A percentile compares a stretch with the other conserved stretches of the same genome.
phyloP scores from a whole-genome alignment of 2,329 filamentous ascomycete genomes.

The Alternaria solani region DNA sequence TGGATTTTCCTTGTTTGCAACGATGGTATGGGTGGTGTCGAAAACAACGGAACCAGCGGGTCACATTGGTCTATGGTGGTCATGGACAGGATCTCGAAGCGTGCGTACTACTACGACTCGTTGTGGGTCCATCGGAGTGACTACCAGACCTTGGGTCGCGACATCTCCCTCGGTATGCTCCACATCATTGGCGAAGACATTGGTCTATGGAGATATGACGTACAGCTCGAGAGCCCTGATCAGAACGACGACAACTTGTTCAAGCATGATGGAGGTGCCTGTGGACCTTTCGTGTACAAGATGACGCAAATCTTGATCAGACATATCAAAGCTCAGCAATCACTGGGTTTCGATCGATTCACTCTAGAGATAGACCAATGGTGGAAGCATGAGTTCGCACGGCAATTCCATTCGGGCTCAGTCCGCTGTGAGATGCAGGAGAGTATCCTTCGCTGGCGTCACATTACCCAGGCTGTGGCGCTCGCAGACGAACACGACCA shows the following conservation, averaged over 20 bases:
- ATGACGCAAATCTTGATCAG: conserved; percentile 18
- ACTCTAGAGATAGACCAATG: background rate
- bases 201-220: background rate
- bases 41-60: conserved; percentile 14
- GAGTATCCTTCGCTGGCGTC: conserved; percentile 11
- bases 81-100: conserved; percentile 17
- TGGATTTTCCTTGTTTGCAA: conserved; percentile 41
- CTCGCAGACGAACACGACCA: background rate
- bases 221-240: conserved; percentile 17
- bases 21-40: conserved; percentile 22
- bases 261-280: conserved; percentile 23
- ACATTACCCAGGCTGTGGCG: background rate
- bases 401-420: conserved; percentile 10
- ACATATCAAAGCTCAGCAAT: background rate
- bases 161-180: conserved; percentile 15
- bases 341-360: background rate
- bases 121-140: background rate
- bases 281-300: conserved; percentile 31
- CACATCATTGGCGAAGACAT: conserved; percentile 21
- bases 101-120: conserved; percentile 31
- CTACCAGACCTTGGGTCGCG: background rate
- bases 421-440: conserved; percentile 13
- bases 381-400: background rate
- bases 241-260: conserved; percentile 24
- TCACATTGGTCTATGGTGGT: conserved; percentile 35